Conservation (phyloP, 139 green algal genomes). For the Picochlorum sp. region DNA sequence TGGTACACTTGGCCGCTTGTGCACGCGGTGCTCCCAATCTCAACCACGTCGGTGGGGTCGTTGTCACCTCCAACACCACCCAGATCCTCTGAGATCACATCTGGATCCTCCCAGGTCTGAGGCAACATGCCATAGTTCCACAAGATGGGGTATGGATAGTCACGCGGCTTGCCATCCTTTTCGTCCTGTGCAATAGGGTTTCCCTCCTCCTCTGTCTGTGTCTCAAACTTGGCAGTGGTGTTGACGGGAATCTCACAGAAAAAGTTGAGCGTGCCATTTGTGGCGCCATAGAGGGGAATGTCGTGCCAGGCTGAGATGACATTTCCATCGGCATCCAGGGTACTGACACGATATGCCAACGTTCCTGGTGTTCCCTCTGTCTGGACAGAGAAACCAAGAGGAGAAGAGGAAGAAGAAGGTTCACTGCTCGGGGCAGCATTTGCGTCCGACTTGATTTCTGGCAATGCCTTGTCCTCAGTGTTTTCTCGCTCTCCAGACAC, state of each 20-base stretch:
- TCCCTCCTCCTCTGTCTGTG: slow-evolving; percentile 83
- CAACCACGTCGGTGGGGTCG: slow-evolving; percentile 97
- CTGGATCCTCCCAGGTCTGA: slow-evolving; percentile 94
- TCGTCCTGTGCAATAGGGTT: slow-evolving; percentile 99
- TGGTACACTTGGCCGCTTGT: slow-evolving; percentile 84
- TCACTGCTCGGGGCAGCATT: too few relatives aligned
- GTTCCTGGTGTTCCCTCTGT: too few relatives aligned
- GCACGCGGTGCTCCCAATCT: slow-evolving; percentile 69
- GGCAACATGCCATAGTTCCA: slow-evolving; percentile 98
- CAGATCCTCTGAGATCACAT: slow-evolving; percentile 46
- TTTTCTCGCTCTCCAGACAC: slow-evolving; percentile 37
- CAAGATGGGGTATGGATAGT: slow-evolving; percentile 99
- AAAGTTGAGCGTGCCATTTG: slow-evolving; percentile 84
- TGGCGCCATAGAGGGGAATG: slow-evolving; percentile 81
- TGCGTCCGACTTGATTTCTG: too few relatives aligned
- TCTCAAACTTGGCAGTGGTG: slow-evolving; percentile 97
- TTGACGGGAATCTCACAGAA: slow-evolving; percentile 99
- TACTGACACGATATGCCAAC: too few relatives aligned
- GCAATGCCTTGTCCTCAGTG: slow-evolving; percentile 25
- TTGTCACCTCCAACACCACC: slow-evolving; percentile 76
- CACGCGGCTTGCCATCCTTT: slow-evolving; percentile 98
- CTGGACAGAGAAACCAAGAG: too few relatives aligned
- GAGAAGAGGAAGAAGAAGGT: too few relatives aligned
- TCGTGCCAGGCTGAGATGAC: slow-evolving; percentile 91
- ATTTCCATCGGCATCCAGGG: slow-evolving; percentile 44